Conservation (phyloP, 257 asterid species). For the Gardenia jasminoides region DNA sequence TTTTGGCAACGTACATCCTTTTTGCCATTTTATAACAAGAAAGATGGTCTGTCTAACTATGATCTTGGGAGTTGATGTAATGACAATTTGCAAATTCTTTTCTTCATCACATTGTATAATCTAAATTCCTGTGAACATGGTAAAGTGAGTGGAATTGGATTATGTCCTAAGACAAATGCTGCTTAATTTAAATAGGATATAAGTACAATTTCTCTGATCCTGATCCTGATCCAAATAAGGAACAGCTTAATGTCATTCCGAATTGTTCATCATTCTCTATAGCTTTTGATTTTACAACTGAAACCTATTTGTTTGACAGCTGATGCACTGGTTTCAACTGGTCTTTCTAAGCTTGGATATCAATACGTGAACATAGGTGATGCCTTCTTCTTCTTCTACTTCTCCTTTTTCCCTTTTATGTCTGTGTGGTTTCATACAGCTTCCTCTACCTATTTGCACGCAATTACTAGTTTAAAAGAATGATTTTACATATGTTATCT, state of each 20-base stretch:
- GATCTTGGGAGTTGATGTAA: too few species aligned
- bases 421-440: background rate
- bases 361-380: conserved; percentile 84
- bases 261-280: background rate
- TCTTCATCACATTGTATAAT: too few species aligned
- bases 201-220: background rate
- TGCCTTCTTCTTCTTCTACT: too few species aligned
- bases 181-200: too few species aligned
- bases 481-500: conserved; percentile 11
- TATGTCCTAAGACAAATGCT: too few species aligned
- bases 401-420: too few species aligned
- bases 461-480: conserved; percentile 12
- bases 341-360: conserved; percentile 80
- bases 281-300: too few species aligned
- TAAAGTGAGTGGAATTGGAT: too few species aligned
- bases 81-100: background rate
- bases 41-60: too few species aligned
- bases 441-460: background rate
- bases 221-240: background rate
- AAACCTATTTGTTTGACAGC: conserved; percentile 41
- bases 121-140: background rate
- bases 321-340: conserved; percentile 92
- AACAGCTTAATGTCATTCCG: background rate
- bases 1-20: too few species aligned
- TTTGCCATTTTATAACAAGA: too few species aligned